Evolutionary conservation across 2,329 filamentous ascomycete genomes (phyloP).

Genomic region (Corynespora cassiicola): DNA sequence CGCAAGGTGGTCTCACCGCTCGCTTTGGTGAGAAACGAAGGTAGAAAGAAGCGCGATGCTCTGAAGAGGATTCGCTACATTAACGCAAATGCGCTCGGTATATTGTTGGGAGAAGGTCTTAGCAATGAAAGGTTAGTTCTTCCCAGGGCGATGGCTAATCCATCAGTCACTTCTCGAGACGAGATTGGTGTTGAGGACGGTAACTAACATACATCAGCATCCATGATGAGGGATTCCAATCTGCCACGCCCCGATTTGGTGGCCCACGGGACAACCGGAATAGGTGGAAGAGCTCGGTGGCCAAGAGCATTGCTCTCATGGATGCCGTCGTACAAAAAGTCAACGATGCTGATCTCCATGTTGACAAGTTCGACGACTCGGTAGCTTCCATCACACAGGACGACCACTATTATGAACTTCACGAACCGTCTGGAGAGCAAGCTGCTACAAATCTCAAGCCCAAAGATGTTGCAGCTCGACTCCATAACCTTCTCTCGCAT

Average conservation of each 20-base stretch:
- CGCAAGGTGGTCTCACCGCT: constrained; percentile 79
- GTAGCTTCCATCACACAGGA: constrained; percentile 63
- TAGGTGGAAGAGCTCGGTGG: constrained; percentile 76
- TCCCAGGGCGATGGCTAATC: too few species aligned
- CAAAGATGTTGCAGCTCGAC: constrained; percentile 68
- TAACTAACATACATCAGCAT: constrained; percentile 57
- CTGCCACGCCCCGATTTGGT: constrained; percentile 46
- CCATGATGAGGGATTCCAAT: constrained; percentile 63
- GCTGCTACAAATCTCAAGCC: constrained; percentile 44
- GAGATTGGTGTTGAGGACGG: neutral
- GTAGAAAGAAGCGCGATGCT: constrained; percentile 73
- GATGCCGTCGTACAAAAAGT: constrained; percentile 81
- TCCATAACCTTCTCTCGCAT: constrained; percentile 72
- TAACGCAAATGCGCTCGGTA: constrained; percentile 84
- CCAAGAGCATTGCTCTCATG: constrained; percentile 83
- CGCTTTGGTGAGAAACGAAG: constrained; percentile 75
- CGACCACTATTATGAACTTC: constrained; percentile 53
- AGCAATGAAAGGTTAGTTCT: constrained; percentile 55
- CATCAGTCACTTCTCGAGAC: too few species aligned
- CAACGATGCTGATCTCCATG: constrained; percentile 63
- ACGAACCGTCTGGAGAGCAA: constrained; percentile 45
- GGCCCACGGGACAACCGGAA: constrained; percentile 55
- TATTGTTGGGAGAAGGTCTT: constrained; percentile 86
- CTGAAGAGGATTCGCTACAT: constrained; percentile 78
- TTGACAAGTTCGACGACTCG: constrained; percentile 62